Evolutionary conservation across 768 basidiomycete species (phyloP), one percentile per base, ranked within the genome.

Genomic region (Auricularia auricula-judae): DNA sequence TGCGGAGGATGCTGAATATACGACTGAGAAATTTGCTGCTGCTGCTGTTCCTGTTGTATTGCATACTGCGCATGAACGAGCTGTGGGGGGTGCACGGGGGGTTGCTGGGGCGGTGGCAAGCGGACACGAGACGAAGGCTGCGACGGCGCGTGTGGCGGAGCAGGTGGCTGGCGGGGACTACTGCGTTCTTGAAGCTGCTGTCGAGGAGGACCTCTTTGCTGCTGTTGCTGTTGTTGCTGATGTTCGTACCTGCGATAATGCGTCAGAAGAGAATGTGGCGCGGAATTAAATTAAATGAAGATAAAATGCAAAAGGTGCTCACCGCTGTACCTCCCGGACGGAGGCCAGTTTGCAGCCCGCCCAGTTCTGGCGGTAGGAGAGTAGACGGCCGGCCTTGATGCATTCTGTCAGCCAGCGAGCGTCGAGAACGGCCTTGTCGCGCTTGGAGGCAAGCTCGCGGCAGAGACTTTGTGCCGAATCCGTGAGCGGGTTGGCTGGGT

Each of bases 301-400:
- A 8, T 14, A 42, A 42, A 42, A 42, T 7, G 39, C 7, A 7
- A 42, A 14, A 42, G 8, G 3, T n/a, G 76, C 81, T 42, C 74
- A 93, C 90, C 78, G 75, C 74, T 93, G 89, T 2, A 29, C 29
- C 29, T 29, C 29, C 29, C 29, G 29, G 18, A 77, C 79, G 29
- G 90, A 91, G 21, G 82, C 86, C 21, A 93, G 83, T 76, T 88
- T 92, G 69, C 88, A 93, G 33, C 84, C 88, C 11, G 86, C 89
- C 84, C 87, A 93, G 69, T 89, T 85, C 64, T 78, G 84, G 61
- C 84, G 81, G 70, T 86, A 92, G 0, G 88, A 89, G 72, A 89
- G 87, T 39, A 93, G 78, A 56, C 82, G 80, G 62, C 83, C 81
- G 4, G 80, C 75, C 68, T 86, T 84, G 69, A 93, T 79, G 69